phyloP scores from a whole-genome alignment of 225 moss, liverwort and hornwort species.

The Bryum argenteum region DNA sequence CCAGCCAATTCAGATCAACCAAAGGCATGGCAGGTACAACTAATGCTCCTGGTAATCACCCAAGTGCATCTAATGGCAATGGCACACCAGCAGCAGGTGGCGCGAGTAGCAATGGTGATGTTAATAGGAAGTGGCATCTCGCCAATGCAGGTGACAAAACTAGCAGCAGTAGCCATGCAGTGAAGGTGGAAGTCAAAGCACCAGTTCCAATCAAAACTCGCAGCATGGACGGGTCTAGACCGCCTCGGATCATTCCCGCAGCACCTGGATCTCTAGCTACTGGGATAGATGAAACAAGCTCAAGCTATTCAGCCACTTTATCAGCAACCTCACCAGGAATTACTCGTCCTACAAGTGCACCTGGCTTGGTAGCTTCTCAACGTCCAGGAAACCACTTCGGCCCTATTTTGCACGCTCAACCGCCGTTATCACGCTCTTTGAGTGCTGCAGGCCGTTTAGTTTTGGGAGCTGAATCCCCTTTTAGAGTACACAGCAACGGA shows the following conservation, averaged over 20 bases:
- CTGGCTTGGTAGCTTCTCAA: slow-evolving; percentile 65
- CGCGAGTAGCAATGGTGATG: slow-evolving; percentile 42
- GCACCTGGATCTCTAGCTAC: slow-evolving; percentile 32
- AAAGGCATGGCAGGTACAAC: slow-evolving; percentile 40
- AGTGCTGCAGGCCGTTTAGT: slow-evolving; percentile 83
- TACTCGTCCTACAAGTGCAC: slow-evolving; percentile 83
- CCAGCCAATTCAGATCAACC: slow-evolving; percentile 40
- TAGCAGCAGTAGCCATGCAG: slow-evolving; percentile 46
- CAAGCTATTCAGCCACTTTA: slow-evolving; percentile 54
- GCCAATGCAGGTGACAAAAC: slow-evolving; percentile 36
- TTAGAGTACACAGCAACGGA: slow-evolving; percentile 64
- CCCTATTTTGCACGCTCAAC: slow-evolving; percentile 55
- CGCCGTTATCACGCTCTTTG: slow-evolving; percentile 80
- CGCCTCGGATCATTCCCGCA: slow-evolving; percentile 60
- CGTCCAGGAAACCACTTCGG: slow-evolving; percentile 54
- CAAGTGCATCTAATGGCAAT: slow-evolving; percentile 51
- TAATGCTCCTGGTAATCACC: slow-evolving; percentile 52
- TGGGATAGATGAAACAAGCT: slow-evolving; percentile 62
- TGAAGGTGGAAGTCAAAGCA: slow-evolving; percentile 59
- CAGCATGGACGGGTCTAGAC: slow-evolving; percentile 80
- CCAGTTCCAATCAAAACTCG: slow-evolving; percentile 62
- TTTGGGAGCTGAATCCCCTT: slow-evolving; percentile 59
- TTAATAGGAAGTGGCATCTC: slow-evolving; percentile 30
- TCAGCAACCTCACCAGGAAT: slow-evolving; percentile 52
- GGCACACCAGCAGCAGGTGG: slow-evolving; percentile 38